Conservation (phyloP, 805 yeast species). For the Kodamaea fukazawae region DNA sequence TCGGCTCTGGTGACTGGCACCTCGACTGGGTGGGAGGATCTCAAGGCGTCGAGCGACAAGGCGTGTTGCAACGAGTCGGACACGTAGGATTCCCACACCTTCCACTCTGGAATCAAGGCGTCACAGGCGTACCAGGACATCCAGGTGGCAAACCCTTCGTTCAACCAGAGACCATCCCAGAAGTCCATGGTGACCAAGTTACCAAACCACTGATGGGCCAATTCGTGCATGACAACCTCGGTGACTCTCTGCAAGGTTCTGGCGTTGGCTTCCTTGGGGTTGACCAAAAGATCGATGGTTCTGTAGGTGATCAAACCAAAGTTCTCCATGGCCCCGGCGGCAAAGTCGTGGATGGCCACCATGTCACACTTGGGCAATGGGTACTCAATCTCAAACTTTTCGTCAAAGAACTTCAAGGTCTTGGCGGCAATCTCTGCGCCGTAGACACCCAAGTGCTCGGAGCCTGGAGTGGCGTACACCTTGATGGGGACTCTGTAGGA, state of each 20-base stretch:
- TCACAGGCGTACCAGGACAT: slow-evolving; percentile 86
- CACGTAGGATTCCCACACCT: slow-evolving; percentile 82
- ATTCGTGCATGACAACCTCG: slow-evolving; percentile 83
- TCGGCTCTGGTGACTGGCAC: slow-evolving; percentile 77
- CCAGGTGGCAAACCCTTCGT: slow-evolving; percentile 90
- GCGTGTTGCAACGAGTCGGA: slow-evolving; percentile 75
- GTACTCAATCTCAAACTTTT: slow-evolving; percentile 70
- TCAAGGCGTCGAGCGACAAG: slow-evolving; percentile 68
- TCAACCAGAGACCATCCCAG: slow-evolving; percentile 90
- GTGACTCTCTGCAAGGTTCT: slow-evolving; percentile 71
- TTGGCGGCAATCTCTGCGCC: slow-evolving; percentile 75
- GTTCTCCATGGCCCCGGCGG: slow-evolving; percentile 90
- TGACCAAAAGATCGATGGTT: slow-evolving; percentile 70
- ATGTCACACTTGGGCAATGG: slow-evolving; percentile 80
- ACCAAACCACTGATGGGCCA: slow-evolving; percentile 93
- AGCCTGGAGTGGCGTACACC: slow-evolving; percentile 78
- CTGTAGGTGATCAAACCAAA: slow-evolving; percentile 80
- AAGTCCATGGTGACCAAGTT: slow-evolving; percentile 87
- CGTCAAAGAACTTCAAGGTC: slow-evolving; percentile 70
- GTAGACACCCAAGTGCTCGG: slow-evolving; percentile 65
- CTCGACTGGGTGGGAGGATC: slow-evolving; percentile 84
- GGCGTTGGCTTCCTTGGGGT: slow-evolving; percentile 65
- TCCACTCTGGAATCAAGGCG: slow-evolving; percentile 77
- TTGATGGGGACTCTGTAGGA: slow-evolving; percentile 72
- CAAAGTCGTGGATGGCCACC: slow-evolving; percentile 79